These are phyloP conservation scores for Erigeron canadensis DNA, from an alignment of 129 eudicot species.

Conservation along the genomic window DNA sequence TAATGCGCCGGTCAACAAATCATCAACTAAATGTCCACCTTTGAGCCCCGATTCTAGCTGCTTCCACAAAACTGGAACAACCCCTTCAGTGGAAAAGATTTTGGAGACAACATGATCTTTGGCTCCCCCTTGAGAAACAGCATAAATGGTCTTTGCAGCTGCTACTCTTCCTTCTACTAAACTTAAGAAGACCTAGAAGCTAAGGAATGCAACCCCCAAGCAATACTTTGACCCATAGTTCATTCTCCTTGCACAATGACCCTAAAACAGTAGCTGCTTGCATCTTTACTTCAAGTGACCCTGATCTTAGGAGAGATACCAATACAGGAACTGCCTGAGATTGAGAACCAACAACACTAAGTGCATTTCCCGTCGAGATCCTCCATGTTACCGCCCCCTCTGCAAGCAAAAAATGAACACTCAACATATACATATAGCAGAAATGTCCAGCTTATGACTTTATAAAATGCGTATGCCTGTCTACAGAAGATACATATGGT, in stretches of 20 bases:
- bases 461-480: neutral
- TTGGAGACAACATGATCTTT: conserved; percentile 97
- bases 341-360: conserved; percentile 98
- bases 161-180: conserved; percentile 93
- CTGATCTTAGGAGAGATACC: conserved; percentile 92
- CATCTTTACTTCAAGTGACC: conserved; percentile 85
- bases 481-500: neutral
- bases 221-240: conserved; percentile 83
- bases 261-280: conserved; percentile 95
- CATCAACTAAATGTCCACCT: conserved; percentile 82
- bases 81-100: conserved; percentile 97
- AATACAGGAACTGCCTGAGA: conserved; percentile 99
- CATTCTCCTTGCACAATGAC: conserved; percentile 94
- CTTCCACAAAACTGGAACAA: conserved; percentile 89
- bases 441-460: neutral
- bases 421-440: conserved; percentile 6
- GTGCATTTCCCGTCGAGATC: conserved; percentile 97
- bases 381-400: conserved; percentile 87
- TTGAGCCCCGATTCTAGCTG: conserved; percentile 78
- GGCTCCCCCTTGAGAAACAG: conserved; percentile 99
- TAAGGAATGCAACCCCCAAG: conserved; percentile 99
- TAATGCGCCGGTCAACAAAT: conserved; percentile 87
- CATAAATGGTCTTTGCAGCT: conserved; percentile 85
- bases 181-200: conserved; percentile 85
- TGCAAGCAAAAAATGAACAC: conserved; percentile 38